Percentiles rank a stretch among this genome's conserved stretches.
Evolutionary conservation across 257 asterid species (phyloP).

Genomic region (Solanum okadae): DNA sequence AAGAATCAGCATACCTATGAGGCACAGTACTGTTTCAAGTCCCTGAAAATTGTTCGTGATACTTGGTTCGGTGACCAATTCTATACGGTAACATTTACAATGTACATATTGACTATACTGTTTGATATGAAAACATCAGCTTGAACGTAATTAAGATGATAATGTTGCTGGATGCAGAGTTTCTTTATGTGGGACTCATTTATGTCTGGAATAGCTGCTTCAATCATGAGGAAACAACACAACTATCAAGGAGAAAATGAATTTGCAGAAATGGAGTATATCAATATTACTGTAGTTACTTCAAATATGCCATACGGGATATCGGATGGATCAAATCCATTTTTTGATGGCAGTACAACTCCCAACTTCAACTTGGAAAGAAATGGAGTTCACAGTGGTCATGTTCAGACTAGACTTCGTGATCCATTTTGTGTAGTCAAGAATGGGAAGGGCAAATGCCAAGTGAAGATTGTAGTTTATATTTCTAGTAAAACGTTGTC

Average conservation of each 20-base stretch:
- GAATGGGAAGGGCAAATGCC: constrained; percentile 63
- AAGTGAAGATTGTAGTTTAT: constrained; percentile 26
- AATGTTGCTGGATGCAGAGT: constrained; percentile 42
- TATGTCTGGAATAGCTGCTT: constrained; percentile 69
- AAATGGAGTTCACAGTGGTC: constrained; percentile 74
- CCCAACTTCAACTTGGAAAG: constrained; percentile 44
- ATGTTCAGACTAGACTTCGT: constrained; percentile 56
- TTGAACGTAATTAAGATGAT: background rate
- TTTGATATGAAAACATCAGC: background rate
- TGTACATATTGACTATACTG: background rate
- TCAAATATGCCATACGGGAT: constrained; percentile 63
- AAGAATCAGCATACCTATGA: constrained; percentile 66
- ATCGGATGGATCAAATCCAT: constrained; percentile 64
- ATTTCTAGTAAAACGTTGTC: background rate
- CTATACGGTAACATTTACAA: constrained; percentile 35
- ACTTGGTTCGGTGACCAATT: constrained; percentile 52
- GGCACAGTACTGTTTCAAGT: constrained; percentile 74
- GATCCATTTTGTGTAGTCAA: constrained; percentile 69
- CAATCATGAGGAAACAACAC: constrained; percentile 48
- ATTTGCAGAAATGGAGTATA: constrained; percentile 72
- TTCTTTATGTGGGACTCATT: constrained; percentile 90
- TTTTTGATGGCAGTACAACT: constrained; percentile 33
- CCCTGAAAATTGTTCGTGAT: constrained; percentile 67
- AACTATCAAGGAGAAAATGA: constrained; percentile 53
- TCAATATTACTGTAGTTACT: constrained; percentile 71